Conservation (phyloP, 306 rosid species). For the Prunus mira region DNA sequence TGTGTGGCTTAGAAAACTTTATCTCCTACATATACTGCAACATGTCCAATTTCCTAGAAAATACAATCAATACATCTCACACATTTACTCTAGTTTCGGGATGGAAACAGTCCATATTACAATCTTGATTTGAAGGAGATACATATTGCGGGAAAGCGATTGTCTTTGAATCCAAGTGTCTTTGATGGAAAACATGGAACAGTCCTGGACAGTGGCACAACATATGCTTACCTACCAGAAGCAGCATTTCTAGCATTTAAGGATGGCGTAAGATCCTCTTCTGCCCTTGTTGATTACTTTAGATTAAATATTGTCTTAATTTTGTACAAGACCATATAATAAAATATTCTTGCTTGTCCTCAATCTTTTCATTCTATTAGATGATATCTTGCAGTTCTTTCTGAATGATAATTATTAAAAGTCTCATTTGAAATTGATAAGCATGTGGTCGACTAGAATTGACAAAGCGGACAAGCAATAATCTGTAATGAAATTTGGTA, state of each 20-base stretch:
- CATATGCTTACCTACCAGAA: conserved; percentile 88
- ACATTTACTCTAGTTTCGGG: conserved; percentile 99
- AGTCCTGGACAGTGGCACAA: conserved; percentile 94
- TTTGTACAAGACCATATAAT: conserved; percentile 1
- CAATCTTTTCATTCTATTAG: not conserved
- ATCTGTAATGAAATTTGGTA: not conserved
- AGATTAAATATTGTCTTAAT: conserved; percentile 16
- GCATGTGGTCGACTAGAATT: not conserved
- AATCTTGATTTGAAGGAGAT: conserved; percentile 91
- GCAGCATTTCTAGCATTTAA: conserved; percentile 71
- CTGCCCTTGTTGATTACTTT: conserved; percentile 4
- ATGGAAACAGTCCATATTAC: conserved; percentile 99
- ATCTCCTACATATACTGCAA: conserved; percentile 29
- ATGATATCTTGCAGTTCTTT: conserved; percentile 9
- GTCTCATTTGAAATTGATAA: not conserved
- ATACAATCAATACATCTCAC: conserved; percentile 76
- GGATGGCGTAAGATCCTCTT: conserved; percentile 66
- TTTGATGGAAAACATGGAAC: conserved; percentile 86
- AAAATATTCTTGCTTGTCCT: conserved; percentile 9
- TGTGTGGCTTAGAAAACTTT: conserved; percentile 37
- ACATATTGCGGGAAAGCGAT: conserved; percentile 78
- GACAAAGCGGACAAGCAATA: not conserved
- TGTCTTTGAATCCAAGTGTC: conserved; percentile 56
- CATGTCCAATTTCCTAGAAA: conserved; percentile 48
- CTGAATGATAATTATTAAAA: not conserved